Base-by-base conservation (phyloP, 1,139 yeast species). In the Suhomyces atakaporum region DNA sequence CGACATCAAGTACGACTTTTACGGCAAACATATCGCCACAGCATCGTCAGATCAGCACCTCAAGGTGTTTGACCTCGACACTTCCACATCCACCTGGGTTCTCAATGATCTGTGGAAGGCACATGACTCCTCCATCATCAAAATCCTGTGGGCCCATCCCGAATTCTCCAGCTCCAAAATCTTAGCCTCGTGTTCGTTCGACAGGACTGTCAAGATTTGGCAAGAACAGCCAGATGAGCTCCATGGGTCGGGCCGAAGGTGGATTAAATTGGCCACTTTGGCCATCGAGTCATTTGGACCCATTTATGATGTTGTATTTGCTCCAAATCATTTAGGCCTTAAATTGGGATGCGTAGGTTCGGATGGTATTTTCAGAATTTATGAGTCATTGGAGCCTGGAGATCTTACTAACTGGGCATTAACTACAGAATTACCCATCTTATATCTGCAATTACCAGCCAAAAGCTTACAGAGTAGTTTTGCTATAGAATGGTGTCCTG, bases 1-100 rank as follows among this genome's bases (percentile, higher is more conserved):
- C 53, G 96, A 89, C 52, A 78, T 88, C 27, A 81, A 87, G 23
- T 90, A 89, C 58, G 95, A 87, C 60, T 89, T 83, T 59, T 90
- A 90, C 54, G 97, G 97, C 2, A 79, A 80, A 42, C 85, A 89
- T 42, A 69, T 90, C 38, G 97, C 96, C 7, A 89, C 96, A 0
- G 89, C 94, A 40, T 86, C 96, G 7, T 84, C 95, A 0, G 97
- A 90, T 59, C 96, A 89, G 51, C 94, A 86, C 53, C 78, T 90
- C 45, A 87, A 87, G 53, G 90, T 90, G 25, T 90, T 88, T 58
- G 92, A 84, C 54, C 63, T 83, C 33, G 86, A 81, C 49, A 60
- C 77, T 10, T 46, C 66, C 18, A 62, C 77, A 5, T 65, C 69
- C 20, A 75, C 79, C 20, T 90, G 97, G 97, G 77, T 77, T 11